Base-by-base conservation (phyloP, 352 stramenopile genomes). In the Stramenopiles sp. region DNA sequence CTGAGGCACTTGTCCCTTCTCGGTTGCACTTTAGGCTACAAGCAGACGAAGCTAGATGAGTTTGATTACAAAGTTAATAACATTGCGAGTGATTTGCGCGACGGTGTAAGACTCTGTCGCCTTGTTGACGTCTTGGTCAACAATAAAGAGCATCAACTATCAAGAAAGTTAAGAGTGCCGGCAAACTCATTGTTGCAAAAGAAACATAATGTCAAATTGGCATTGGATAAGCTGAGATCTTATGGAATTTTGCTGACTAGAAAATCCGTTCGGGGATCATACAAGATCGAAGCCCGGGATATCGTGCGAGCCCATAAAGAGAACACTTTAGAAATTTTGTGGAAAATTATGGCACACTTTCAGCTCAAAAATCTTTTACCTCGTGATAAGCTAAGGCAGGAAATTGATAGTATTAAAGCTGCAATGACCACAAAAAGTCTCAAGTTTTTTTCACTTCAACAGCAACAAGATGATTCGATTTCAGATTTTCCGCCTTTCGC, bases 291-390 rank as follows among this genome's bases (percentile, higher is more conserved):
- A 34, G 83, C 92, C 1, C 95, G 96, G 78, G 89, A 97, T 35
- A 94, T 98, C 74, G 92, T 98, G 2, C 90, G 96, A 81, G 91
- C 90, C 3, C 88, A 98, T 79, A 88, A 91, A 30, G 89, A 96
- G 77, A 91, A 92, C 37, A 96, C 92, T 1, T 79, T 98, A n/a
- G 86, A 89, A 31, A 79, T 98, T 36, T 79, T 98, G 32, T 98
- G 93, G 93, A 87, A 89, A 43, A 88, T 83, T 30, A 83, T 97
- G 76, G 85, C 85, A 68, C 86, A 85, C 68, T 97, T 94, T 77
- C 89, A 95, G 75, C 78, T 97, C 33, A 83, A 84, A 34, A 84
- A 85, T 0, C 80, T 98, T 4, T 79, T 96, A n/a, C 82, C 93
- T 34, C 78, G 81, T 2, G 77, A 87, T 1, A 81, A 80, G 0